Evolutionary conservation across 2,329 filamentous ascomycete genomes (phyloP).

Genomic region (Talaromyces sp.): DNA sequence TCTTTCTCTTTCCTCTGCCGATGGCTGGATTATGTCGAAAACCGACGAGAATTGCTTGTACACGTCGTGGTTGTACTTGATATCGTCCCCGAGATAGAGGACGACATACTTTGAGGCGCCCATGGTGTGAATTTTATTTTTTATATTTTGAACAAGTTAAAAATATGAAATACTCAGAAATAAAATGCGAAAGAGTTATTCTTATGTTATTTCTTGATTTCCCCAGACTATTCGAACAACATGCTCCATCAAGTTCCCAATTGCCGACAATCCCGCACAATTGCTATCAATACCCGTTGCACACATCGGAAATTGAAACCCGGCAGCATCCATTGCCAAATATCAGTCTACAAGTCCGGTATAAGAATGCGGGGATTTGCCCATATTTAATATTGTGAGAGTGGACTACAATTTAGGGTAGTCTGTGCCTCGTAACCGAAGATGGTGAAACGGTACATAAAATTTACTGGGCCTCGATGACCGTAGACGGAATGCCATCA

Average conservation of each 20-base stretch:
- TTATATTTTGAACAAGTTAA: neutral
- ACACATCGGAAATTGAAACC: neutral
- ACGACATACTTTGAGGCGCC: conserved; percentile 26
- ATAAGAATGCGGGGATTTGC: neutral
- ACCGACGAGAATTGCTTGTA: conserved; percentile 30
- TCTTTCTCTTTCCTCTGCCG: conserved; percentile 27
- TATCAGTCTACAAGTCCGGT: neutral
- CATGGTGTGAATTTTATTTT: neutral
- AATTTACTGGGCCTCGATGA: no score
- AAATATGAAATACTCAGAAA: neutral
- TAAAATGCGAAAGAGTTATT: neutral
- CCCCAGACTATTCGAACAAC: no score
- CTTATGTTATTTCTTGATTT: neutral
- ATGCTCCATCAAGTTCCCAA: neutral
- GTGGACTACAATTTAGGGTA: neutral
- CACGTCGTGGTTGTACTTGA: conserved; percentile 42
- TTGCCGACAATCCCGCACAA: neutral
- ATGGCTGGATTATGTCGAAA: conserved; percentile 34
- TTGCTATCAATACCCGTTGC: neutral
- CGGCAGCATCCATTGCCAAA: neutral
- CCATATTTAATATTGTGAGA: neutral
- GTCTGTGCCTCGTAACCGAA: no score
- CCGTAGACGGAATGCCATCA: no score
- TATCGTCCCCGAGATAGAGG: conserved; percentile 41
- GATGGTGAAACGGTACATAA: no score